phyloP scores from a whole-genome alignment of 1,284 basidiomycete species.

The Rhodotorula sp. region DNA sequence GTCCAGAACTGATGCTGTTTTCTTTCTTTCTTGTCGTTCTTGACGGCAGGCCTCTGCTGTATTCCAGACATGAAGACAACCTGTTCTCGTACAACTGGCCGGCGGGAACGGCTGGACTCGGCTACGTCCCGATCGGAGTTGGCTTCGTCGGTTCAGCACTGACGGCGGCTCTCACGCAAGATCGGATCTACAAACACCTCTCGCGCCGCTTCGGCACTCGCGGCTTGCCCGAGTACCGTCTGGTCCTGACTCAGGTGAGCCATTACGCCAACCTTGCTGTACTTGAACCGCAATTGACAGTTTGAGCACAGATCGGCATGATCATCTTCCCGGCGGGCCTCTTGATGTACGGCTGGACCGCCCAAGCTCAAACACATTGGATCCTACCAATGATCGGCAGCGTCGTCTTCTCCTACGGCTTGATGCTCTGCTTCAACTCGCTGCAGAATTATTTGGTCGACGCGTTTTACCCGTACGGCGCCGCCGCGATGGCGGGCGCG shows the following conservation, averaged over 20 bases:
- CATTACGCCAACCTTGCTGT: not conserved
- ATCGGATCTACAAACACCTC: constrained; percentile 51
- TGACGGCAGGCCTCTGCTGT: constrained; percentile 53
- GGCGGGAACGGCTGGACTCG: constrained; percentile 48
- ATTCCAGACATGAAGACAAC: constrained; percentile 46
- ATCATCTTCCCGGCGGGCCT: constrained; percentile 52
- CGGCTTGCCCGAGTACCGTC: constrained; percentile 51
- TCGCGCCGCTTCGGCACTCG: constrained; percentile 44
- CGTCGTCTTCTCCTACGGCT: constrained; percentile 42
- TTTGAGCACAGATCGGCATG: constrained; percentile 48
- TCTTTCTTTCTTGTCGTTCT: too few relatives aligned
- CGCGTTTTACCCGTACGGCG: constrained; percentile 51
- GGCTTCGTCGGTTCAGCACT: constrained; percentile 51
- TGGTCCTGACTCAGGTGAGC: constrained; percentile 23
- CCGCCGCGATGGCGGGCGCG: constrained; percentile 51
- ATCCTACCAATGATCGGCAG: constrained; percentile 49
- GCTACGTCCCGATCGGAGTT: constrained; percentile 52
- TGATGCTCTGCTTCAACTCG: not conserved
- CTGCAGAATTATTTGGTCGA: constrained; percentile 42
- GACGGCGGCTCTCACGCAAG: constrained; percentile 50
- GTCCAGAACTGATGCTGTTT: too few relatives aligned
- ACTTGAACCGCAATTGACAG: too few relatives aligned
- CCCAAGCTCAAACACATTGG: constrained; percentile 49
- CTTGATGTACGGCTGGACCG: constrained; percentile 51
- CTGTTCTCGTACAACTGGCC: constrained; percentile 53